Evolutionary conservation across 768 basidiomycete genomes (phyloP).

Genomic region (Tulasnella sp.): DNA sequence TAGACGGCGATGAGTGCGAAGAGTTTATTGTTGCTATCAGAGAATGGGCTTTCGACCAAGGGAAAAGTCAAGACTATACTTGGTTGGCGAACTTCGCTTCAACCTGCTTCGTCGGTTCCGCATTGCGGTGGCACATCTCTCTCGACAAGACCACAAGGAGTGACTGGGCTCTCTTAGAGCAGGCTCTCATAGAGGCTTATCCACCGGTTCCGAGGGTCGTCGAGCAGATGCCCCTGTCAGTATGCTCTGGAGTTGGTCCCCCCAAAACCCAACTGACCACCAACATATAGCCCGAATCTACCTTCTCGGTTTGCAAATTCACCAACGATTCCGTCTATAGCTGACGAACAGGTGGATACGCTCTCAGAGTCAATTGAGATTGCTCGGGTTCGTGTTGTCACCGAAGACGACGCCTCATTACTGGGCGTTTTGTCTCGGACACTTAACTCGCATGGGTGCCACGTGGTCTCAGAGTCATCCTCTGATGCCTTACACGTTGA

Average conservation of each 20-base stretch:
- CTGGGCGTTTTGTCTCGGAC: neutral
- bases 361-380: neutral
- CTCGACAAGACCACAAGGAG: neutral
- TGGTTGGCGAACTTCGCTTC: slow-evolving; percentile 5
- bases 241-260: neutral
- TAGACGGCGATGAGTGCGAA: slow-evolving; percentile 14
- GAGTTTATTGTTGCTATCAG: neutral
- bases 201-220: neutral
- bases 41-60: neutral
- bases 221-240: neutral
- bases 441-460: neutral
- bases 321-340: neutral
- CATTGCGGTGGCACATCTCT: neutral
- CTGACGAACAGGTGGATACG: neutral
- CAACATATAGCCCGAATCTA: neutral
- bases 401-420: neutral
- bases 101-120: neutral
- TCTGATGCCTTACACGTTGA: neutral
- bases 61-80: neutral
- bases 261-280: neutral
- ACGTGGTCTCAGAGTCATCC: neutral
- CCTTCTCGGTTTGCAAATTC: neutral
- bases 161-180: slow-evolving; percentile 8
- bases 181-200: slow-evolving; percentile 9
- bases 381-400: neutral